A percentile compares a stretch with the other conserved stretches of the same genome.
phyloP scores from a whole-genome alignment of 306 rosid genomes.

The Alnus rubra region DNA sequence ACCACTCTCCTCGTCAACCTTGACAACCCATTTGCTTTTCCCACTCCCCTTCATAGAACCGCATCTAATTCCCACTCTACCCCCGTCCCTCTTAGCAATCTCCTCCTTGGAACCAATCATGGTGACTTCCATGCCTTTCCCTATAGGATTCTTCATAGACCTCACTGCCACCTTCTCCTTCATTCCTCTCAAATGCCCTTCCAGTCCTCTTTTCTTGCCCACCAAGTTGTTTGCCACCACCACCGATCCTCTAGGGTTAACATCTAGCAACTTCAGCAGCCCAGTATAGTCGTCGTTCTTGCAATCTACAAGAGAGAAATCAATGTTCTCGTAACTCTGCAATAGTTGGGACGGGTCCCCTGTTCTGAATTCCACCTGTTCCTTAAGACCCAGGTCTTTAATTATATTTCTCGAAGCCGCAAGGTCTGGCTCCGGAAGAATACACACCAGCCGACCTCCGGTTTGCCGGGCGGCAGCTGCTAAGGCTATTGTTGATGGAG shows the following conservation, averaged over 20 bases:
- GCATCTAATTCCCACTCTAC: constrained; percentile 8
- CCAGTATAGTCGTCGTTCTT: constrained; percentile 39
- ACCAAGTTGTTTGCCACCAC: constrained; percentile 56
- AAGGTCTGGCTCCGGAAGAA: constrained; percentile 55
- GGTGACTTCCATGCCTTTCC: constrained; percentile 60
- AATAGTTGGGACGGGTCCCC: constrained; percentile 53
- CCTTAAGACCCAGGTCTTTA: constrained; percentile 46
- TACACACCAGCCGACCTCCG: constrained; percentile 58
- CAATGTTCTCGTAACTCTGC: constrained; percentile 50
- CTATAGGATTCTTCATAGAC: constrained; percentile 53
- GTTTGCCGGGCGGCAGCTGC: constrained; percentile 65
- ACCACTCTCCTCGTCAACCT: constrained; percentile 66
- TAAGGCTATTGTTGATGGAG: constrained; percentile 63
- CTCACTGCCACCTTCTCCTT: constrained; percentile 46
- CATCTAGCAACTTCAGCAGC: constrained; percentile 46
- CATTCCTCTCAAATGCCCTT: constrained; percentile 36
- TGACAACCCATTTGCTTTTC: constrained; percentile 60
- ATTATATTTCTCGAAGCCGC: constrained; percentile 47
- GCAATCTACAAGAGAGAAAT: constrained; percentile 64
- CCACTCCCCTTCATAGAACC: constrained; percentile 17
- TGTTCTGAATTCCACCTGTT: constrained; percentile 59
- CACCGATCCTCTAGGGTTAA: constrained; percentile 55
- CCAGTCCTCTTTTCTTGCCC: constrained; percentile 40
- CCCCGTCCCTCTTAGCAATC: constrained; percentile 16
- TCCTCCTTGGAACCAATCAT: constrained; percentile 38